Conservation (phyloP, 208 protist genomes). For the Endotrypanum monterogeii region DNA sequence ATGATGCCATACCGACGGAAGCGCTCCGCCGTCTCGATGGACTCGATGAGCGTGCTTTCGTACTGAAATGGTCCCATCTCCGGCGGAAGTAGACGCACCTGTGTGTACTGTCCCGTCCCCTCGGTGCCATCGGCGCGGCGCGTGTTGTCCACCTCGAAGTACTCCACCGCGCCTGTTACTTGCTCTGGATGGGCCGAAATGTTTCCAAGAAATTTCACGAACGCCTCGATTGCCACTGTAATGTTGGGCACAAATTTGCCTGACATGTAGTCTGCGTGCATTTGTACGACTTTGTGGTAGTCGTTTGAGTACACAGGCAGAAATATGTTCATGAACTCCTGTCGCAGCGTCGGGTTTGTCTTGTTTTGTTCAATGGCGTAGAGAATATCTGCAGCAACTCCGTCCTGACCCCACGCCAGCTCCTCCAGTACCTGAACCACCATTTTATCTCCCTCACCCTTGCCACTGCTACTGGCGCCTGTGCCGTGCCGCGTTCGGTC, state of each 20-base stretch:
- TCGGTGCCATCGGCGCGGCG: conserved; percentile 24
- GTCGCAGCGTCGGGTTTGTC: conserved; percentile 54
- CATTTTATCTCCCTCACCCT: conserved; percentile 42
- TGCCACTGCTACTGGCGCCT: conserved; percentile 1
- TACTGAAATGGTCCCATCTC: conserved; percentile 71
- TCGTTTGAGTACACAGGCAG: conserved; percentile 71
- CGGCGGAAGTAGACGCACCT: conserved; percentile 73
- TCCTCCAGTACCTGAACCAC: conserved; percentile 76
- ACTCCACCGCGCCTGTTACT: conserved; percentile 34
- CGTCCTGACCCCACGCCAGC: conserved; percentile 70
- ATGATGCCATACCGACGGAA: conserved; percentile 78
- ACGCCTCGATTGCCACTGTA: conserved; percentile 75
- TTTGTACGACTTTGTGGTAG: conserved; percentile 43
- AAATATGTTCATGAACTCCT: conserved; percentile 83
- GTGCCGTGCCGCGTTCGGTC: background rate
- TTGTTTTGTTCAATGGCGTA: conserved; percentile 78
- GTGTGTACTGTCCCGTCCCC: conserved; percentile 49
- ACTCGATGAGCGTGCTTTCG: conserved; percentile 76
- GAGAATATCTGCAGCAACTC: conserved; percentile 73
- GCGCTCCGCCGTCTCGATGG: conserved; percentile 58
- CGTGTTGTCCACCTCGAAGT: conserved; percentile 44
- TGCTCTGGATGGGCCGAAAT: conserved; percentile 40
- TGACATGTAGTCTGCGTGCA: conserved; percentile 71
- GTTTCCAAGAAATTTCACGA: conserved; percentile 68
- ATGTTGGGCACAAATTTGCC: conserved; percentile 89